Evolutionary conservation across 2,329 filamentous ascomycete genomes (phyloP).

Genomic region (Myriosclerotinia scirpicola): DNA sequence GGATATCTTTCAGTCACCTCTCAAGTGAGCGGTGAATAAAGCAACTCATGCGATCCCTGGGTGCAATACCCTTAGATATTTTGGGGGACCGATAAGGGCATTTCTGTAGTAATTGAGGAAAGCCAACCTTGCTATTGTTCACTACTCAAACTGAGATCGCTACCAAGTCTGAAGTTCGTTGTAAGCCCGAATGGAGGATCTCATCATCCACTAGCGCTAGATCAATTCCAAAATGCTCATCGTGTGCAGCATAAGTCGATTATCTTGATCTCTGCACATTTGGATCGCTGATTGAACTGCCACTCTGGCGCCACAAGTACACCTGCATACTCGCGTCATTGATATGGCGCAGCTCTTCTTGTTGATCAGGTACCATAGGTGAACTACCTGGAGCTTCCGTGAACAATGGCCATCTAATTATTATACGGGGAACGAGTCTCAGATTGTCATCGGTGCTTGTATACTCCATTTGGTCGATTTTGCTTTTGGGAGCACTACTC

Average conservation of each 20-base stretch:
- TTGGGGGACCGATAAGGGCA: neutral
- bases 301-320: conserved; percentile 40
- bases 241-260: conserved; percentile 29
- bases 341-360: conserved; percentile 36
- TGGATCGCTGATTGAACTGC: conserved; percentile 29
- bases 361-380: conserved; percentile 27
- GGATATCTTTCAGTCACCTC: neutral
- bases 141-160: no score
- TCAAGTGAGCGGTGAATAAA: neutral
- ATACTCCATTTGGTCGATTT: neutral
- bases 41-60: fast-evolving
- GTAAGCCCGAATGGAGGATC: no score
- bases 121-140: neutral
- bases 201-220: conserved; percentile 37
- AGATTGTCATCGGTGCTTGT: neutral
- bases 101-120: neutral
- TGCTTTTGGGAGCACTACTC: no score
- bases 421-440: neutral
- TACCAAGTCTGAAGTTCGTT: no score
- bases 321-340: conserved; percentile 41
- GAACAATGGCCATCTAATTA: no score
- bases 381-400: neutral
- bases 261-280: conserved; percentile 31
- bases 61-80: neutral
- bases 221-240: conserved; percentile 29